phyloP scores from a whole-genome alignment of 2,329 filamentous ascomycete genomes.

The Fusarium camptoceras region DNA sequence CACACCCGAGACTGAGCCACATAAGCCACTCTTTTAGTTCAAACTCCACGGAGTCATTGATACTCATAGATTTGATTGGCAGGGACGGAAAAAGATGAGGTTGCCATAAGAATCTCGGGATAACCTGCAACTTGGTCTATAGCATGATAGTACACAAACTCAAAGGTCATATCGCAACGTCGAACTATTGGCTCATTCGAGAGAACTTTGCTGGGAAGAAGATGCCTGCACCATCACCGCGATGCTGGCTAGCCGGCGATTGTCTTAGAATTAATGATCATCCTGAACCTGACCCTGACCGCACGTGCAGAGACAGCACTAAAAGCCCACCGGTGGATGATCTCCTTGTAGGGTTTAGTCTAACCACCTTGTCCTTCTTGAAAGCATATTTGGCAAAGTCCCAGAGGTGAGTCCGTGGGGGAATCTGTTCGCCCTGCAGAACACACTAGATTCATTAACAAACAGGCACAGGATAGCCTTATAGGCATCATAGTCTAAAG shows the following conservation, averaged over 20 bases:
- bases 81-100: neutral
- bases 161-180: neutral
- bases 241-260: rapidly evolving
- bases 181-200: neutral
- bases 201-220: neutral
- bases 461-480: neutral
- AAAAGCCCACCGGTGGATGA: rapidly evolving
- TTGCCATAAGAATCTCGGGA: neutral
- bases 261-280: rapidly evolving
- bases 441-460: neutral
- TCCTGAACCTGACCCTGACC: too few relatives aligned
- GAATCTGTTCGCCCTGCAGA: neutral
- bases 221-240: neutral
- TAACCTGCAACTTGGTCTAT: neutral
- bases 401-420: too few relatives aligned
- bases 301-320: neutral
- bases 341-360: neutral
- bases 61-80: too few relatives aligned
- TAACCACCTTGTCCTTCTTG: rapidly evolving
- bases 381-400: neutral
- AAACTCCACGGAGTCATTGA: too few relatives aligned
- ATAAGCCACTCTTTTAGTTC: too few relatives aligned
- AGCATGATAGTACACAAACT: neutral
- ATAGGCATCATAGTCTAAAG: neutral
- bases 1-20: neutral